Evolutionary conservation across 768 basidiomycete species (phyloP).

Genomic region (Collybia nuda): DNA sequence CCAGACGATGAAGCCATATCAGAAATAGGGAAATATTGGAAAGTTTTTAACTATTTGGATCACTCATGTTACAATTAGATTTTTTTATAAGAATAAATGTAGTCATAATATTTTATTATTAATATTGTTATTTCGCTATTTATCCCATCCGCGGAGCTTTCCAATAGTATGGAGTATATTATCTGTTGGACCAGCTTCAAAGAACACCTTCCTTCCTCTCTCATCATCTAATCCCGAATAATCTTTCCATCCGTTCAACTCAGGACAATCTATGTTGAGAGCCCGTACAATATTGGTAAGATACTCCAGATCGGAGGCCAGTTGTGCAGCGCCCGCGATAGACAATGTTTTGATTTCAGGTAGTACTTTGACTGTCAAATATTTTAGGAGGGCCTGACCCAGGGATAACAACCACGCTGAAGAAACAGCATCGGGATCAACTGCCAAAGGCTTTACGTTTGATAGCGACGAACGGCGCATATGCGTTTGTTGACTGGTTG

Average conservation of each 20-base stretch:
- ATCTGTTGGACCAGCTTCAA: conserved; percentile 27
- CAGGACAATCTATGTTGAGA: conserved; percentile 83
- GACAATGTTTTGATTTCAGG: conserved; percentile 70
- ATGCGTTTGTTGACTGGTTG: conserved; percentile 29
- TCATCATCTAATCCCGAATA: conserved; percentile 63
- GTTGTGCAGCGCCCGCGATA: conserved; percentile 72
- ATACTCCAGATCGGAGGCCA: conserved; percentile 86
- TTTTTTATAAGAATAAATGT: too few relatives aligned
- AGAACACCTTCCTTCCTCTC: conserved; percentile 33
- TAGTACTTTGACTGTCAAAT: conserved; percentile 69
- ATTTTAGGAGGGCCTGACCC: conserved; percentile 74
- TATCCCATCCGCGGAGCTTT: conserved; percentile 24
- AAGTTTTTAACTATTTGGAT: neutral
- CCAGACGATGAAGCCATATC: conserved; percentile 44
- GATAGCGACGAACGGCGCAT: conserved; percentile 43
- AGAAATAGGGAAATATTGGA: neutral
- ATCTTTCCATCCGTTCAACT: conserved; percentile 78
- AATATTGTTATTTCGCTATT: neutral
- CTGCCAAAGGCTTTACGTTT: conserved; percentile 28
- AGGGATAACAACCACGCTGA: conserved; percentile 92
- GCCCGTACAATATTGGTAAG: conserved; percentile 88
- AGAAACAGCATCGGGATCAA: conserved; percentile 79
- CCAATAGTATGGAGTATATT: conserved; percentile 34
- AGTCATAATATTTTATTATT: too few relatives aligned
- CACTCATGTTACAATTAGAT: too few relatives aligned